These are phyloP conservation scores for Triticum dicoccoides DNA, from an alignment of 176 grass and related monocot species.

Conservation along the genomic window DNA sequence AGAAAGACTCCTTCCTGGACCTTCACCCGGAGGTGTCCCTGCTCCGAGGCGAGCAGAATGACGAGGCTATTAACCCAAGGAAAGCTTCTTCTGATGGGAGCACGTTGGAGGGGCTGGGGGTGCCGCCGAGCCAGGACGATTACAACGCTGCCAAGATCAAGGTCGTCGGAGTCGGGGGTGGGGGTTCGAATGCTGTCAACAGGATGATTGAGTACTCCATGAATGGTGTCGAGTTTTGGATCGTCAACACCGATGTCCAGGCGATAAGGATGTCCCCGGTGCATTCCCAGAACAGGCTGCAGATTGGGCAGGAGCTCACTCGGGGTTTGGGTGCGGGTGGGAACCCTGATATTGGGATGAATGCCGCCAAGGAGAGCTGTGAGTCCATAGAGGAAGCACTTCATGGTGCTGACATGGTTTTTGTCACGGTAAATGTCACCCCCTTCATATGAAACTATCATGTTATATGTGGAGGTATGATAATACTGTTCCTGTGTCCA, in stretches of 20 bases:
- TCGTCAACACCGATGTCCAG: conserved; percentile 87
- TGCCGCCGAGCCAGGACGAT: conserved; percentile 11
- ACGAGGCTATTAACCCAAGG: conserved; percentile 20
- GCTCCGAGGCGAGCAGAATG: conserved; percentile 50
- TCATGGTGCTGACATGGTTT: conserved; percentile 76
- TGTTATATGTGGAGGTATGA: background rate
- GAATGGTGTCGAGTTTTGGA: conserved; percentile 91
- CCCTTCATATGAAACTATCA: conserved; percentile 10
- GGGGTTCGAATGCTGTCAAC: conserved; percentile 87
- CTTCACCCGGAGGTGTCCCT: conserved; percentile 81
- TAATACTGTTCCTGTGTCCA: background rate
- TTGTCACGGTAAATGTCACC: conserved; percentile 63
- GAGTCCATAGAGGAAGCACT: conserved; percentile 76
- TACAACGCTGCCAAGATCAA: conserved; percentile 86
- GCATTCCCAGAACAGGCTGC: conserved; percentile 62
- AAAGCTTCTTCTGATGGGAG: conserved; percentile 14
- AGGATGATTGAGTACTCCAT: conserved; percentile 81
- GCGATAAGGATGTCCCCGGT: conserved; percentile 78
- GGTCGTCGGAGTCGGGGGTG: conserved; percentile 77
- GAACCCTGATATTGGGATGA: conserved; percentile 89
- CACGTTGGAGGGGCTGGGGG: conserved; percentile 38
- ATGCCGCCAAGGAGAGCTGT: conserved; percentile 75
- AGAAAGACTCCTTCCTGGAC: conserved; percentile 71
- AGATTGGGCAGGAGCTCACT: conserved; percentile 86
- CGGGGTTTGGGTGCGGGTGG: conserved; percentile 75